Percentiles rank a stretch among this genome's conserved stretches.
Evolutionary conservation across 148 eudicot species (phyloP).

Genomic region (Chenopodium berlandieri): DNA sequence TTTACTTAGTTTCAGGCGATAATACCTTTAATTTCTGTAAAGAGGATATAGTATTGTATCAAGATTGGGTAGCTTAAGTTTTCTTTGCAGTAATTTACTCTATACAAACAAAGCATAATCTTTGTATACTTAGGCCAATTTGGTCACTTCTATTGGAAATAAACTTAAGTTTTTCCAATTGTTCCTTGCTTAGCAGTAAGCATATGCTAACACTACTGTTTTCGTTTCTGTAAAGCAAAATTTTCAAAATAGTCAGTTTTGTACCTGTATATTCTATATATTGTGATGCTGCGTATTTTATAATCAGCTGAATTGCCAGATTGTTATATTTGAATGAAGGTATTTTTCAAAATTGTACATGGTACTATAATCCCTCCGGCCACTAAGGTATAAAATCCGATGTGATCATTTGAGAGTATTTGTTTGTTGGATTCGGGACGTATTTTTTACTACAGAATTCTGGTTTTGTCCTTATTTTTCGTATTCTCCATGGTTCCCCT

Average conservation of each 20-base stretch:
- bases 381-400: too few relatives aligned
- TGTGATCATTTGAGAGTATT: too few relatives aligned
- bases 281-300: too few relatives aligned
- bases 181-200: not conserved
- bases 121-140: conserved; percentile 27
- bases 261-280: not conserved
- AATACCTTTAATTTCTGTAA: conserved; percentile 31
- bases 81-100: conserved; percentile 19
- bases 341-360: too few relatives aligned
- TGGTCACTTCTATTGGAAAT: conserved; percentile 22
- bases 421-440: too few relatives aligned
- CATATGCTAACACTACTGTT: not conserved
- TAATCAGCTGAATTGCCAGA: too few relatives aligned
- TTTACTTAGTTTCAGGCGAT: conserved; percentile 17
- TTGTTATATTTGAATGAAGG: too few relatives aligned
- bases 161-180: conserved; percentile 1
- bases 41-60: conserved; percentile 25
- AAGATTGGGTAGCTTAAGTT: conserved; percentile 21
- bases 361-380: too few relatives aligned
- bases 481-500: not conserved
- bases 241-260: not conserved
- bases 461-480: too few relatives aligned
- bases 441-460: too few relatives aligned
- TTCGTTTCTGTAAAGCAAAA: not conserved
- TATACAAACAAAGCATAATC: conserved; percentile 22